Base-by-base conservation (phyloP, 495 filamentous ascomycete genomes). In the Xylaria intraflava region DNA sequence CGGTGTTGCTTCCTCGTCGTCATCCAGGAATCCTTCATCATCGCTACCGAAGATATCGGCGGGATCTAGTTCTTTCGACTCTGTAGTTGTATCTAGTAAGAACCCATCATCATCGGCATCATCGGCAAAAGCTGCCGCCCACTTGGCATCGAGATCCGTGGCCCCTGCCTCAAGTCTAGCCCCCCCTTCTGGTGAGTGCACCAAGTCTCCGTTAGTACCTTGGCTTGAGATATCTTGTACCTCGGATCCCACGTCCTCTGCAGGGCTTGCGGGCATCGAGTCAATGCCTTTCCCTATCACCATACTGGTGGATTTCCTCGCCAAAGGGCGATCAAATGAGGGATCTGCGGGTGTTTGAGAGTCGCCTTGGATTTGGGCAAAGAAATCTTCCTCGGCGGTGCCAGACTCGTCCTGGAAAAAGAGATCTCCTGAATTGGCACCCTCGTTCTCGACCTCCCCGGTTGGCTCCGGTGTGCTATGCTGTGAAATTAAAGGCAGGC, bases 41-140 rank as follows among this genome's bases (percentile, higher is more conserved):
- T 89, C 87, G 56, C 85, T 86, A 3, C 73, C 78, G 46, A 88
- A 78, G 57, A 86, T 82, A 0, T 74, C 75, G 14, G 78, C 74
- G 2, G 77, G 75, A 56, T 82, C 76, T 3, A 77, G 52, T 49
- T 73, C 68, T 43, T 73, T 72, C 6, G 57, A 33, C 29, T 64
- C 57, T n/a, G 62, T 51, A 23, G 57, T 51, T 2, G 66, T 57
- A 12, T 75, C 72, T 14, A 75, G 64, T 11, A 67, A 61, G 14
- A 74, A 61, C 48, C 84, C 81, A 6, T 83, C 79, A 41, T 87
- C 87, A 43, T 86, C 79, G 38, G n/a, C n/a, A n/a, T 90, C 74
- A 49, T 92, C 88, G 58, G 93, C 86, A 58, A 96, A 75, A 53
- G 87, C 87, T 39, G 84, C 88, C 59, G 89, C 75, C 93, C 93